These are phyloP conservation scores for Andrographis paniculata DNA, from an alignment of 305 asterid genomes.

Conservation along the genomic window DNA sequence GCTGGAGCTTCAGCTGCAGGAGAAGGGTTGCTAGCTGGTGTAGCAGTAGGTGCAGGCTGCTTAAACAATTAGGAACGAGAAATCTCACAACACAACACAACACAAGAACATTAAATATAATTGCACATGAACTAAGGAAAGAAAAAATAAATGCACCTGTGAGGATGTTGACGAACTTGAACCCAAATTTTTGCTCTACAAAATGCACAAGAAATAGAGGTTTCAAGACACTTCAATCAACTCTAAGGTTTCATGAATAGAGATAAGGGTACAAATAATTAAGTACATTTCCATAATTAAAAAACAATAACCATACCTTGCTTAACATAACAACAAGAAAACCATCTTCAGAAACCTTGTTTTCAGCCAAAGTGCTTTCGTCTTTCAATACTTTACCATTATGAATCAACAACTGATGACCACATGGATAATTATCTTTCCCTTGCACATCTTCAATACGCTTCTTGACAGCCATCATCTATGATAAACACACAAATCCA, in stretches of 20 bases:
- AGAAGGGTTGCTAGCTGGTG: conserved; percentile 34
- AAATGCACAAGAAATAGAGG: not conserved
- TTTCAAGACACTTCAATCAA: not conserved
- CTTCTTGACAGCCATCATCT: conserved; percentile 91
- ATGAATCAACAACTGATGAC: conserved; percentile 84
- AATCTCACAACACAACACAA: conserved; percentile 11
- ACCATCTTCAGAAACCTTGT: conserved; percentile 88
- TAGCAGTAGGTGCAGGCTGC: conserved; percentile 50
- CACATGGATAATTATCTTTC: conserved; percentile 87
- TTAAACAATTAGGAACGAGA: conserved; percentile 12
- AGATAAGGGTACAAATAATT: too few relatives aligned
- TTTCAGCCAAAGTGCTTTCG: conserved; percentile 71
- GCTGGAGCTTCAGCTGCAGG: conserved; percentile 42
- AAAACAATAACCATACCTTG: too few relatives aligned
- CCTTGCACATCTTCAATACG: conserved; percentile 89
- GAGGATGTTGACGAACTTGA: conserved; percentile 55
- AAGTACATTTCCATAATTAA: too few relatives aligned
- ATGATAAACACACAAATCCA: not conserved
- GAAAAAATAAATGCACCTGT: conserved; percentile 34
- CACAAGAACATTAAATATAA: not conserved
- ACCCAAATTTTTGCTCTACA: conserved; percentile 52
- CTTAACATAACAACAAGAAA: conserved; percentile 96
- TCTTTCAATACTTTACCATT: conserved; percentile 91
- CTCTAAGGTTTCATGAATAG: not conserved
- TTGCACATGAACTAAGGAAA: not conserved